Evolutionary conservation across 2,329 filamentous ascomycete genomes (phyloP), one percentile per base, ranked within the genome.

Genomic region (Chrysoporthe deuterocubensis): DNA sequence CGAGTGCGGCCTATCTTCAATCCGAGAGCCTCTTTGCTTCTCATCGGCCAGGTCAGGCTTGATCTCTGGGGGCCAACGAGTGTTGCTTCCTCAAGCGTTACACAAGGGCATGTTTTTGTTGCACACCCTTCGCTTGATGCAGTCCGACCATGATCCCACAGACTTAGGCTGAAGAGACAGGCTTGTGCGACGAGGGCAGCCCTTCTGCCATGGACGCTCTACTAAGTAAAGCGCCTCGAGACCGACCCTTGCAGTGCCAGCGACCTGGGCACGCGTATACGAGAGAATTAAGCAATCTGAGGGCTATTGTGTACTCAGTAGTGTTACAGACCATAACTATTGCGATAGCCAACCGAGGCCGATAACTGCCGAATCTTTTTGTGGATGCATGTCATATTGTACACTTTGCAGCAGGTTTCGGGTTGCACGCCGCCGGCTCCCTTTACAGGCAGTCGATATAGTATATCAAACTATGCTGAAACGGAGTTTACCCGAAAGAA

Each of bases 41-140:
- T n/a, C 16, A 18, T 18, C 16, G 18, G 44, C 16, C 16, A 5
- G 16, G 44, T n/a, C 14, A 16, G 4, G 26, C 26, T 26, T 26
- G 37, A 40, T 46, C 32, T 57, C 32, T 42, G 14, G 14, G 57
- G 16, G 63, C 32, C 63, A 68, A 68, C 58, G 48, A 66, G 62
- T 66, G 66, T 68, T 62, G 66, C 42, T 54, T 58, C 58, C 26
- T 66, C 21, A 5, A 1, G 6, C 37, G 48, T 61, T 32, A 32
- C 26, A n/a, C 48, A n/a, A 48, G 18, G 40, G 42, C 21, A 34
- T 7, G 42, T 21, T 44, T 11, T 44, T 50, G 13, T 7, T 4
- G 16, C 11, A 11, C 40, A 16, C 16, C 32, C 11, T 37, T 44
- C 40, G 56, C 40, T 9, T 34, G 37, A 59, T 61, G 42, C 26